Base-by-base conservation (phyloP, 2,329 filamentous ascomycete genomes). In the Trichophyton verrucosum region DNA sequence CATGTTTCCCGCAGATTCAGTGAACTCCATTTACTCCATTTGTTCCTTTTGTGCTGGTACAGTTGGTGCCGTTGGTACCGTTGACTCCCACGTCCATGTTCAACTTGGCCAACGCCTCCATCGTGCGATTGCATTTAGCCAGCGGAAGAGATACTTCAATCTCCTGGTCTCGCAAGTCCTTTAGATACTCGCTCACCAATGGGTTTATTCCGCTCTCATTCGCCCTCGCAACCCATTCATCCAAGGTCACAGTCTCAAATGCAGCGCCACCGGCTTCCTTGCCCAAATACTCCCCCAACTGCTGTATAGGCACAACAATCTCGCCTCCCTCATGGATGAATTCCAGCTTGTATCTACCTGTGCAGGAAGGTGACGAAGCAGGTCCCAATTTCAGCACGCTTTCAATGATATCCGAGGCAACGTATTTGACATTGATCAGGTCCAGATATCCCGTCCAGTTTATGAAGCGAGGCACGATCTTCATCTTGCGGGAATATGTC, bases 391-490 rank as follows among this genome's bases (percentile, higher is more conserved):
- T 33, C 13, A 49, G 40, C 15, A 49, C 59, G 17, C 36, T 57
- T 30, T 57, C 51, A 42, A 57, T 55, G 22, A 62, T 56, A 13
- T 51, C 59, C 8, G 33, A 47, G n/a, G 57, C 58, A 33, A 62
- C 61, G 20, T 51, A 59, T 51, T 61, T 36, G n/a, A 61, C 59
- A 40, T 53, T 51, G 38, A 64, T 58, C 17, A 63, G 61, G 20
- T 64, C 60, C 27, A 63, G 36, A 36, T 56, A 61, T 30, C 61
- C 61, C 2, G 49, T 60, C 60, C 60, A 60, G 9, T 61, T 46
- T 17, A 33, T 47, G 15, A 57, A 53, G 17, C 38, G 27, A 36
- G 63, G 61, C n/a, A 61, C 58, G 4, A 42, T 42, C 44, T 61
- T 62, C 13, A 57, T 40, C 33, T 59, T 36, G 42, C 57, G 53